Evolutionary conservation across 768 basidiomycete genomes (phyloP).

Genomic region (Clathrus columnatus): DNA sequence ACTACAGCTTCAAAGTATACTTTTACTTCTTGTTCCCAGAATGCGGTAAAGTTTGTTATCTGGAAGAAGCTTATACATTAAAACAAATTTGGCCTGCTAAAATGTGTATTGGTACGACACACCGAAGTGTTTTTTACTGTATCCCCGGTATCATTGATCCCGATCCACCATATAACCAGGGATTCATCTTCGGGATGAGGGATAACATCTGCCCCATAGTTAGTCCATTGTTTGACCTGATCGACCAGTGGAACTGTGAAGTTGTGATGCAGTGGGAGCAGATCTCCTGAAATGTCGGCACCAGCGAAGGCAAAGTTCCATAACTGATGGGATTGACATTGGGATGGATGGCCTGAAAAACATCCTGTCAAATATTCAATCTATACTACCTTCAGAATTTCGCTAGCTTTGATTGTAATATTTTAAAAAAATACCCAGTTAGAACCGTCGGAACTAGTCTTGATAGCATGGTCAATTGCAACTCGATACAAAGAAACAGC

Average conservation of each 20-base stretch:
- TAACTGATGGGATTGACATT: conserved; percentile 34
- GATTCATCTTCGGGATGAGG: conserved; percentile 36
- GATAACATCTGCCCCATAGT: conserved; percentile 35
- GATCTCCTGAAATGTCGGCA: conserved; percentile 33
- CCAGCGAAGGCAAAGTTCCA: conserved; percentile 54
- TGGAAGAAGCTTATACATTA: conserved; percentile 13
- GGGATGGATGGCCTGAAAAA: conserved; percentile 33
- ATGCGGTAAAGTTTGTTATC: conserved; percentile 40
- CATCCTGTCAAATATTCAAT: conserved; percentile 48
- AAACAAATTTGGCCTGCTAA: not conserved
- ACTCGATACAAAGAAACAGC: not conserved
- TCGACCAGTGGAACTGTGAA: conserved; percentile 40
- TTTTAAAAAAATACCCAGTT: conserved; percentile 34
- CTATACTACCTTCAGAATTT: conserved; percentile 18
- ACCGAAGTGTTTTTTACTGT: conserved; percentile 30
- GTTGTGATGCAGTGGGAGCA: conserved; percentile 40
- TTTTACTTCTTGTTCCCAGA: conserved; percentile 42
- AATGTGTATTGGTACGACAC: conserved; percentile 8
- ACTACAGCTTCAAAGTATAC: conserved; percentile 45
- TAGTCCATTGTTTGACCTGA: conserved; percentile 41
- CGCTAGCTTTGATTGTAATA: not conserved
- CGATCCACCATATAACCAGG: conserved; percentile 49
- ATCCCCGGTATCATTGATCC: conserved; percentile 52
- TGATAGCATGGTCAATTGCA: not conserved
- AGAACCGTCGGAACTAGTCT: conserved; percentile 48